Evolutionary conservation across 2,329 filamentous ascomycete genomes (phyloP), one percentile per base, ranked within the genome.

Genomic region (Exophiala viscosa): DNA sequence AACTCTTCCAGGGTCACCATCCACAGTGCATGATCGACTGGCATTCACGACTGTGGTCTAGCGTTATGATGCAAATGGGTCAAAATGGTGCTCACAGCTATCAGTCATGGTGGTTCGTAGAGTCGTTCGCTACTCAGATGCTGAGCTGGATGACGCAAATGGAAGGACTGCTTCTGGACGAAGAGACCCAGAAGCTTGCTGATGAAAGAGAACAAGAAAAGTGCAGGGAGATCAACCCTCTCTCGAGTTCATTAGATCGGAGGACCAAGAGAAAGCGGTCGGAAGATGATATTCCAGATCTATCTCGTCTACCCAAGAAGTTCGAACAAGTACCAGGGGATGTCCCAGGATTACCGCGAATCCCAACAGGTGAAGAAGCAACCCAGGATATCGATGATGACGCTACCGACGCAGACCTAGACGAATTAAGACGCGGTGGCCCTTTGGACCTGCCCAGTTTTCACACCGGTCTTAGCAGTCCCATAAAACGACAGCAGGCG

Each of bases 11-110:
- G 18, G 63, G 70, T 20, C 73, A 76, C 52, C 67, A 66, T 41
- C 67, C 72, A 1, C 70, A 72, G 48, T 75, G 73, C 58, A 69
- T 76, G 41, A 68, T 76, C 49, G 66, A 74, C 45, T 73, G 70
- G 52, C 68, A 73, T 18, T 71, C 72, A 49, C 65, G 68, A 10
- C 50, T 76, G 31, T 76, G 72, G 72, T 69, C 72, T 43, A 68
- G 66, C 44, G 66, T 75, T 18, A 66, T 75, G 41, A 73, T 68
- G 49, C 70, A 73, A 20, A 62, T 76, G 28, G 74, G 73, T 4
- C 61, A 74, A 23, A 69, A 68, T 42, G 73, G 72, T 9, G 73
- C 73, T 5, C 67, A 71, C 42, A 76, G 73, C 54, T 76, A 75
- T 54, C 74, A 73, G 59, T 71, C 72, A 5, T 76, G 73, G 73